A percentile compares a stretch with the other conserved stretches of the same genome.
Conservation (phyloP, 2,329 filamentous ascomycete genomes). For the Ascochyta rabiei region DNA sequence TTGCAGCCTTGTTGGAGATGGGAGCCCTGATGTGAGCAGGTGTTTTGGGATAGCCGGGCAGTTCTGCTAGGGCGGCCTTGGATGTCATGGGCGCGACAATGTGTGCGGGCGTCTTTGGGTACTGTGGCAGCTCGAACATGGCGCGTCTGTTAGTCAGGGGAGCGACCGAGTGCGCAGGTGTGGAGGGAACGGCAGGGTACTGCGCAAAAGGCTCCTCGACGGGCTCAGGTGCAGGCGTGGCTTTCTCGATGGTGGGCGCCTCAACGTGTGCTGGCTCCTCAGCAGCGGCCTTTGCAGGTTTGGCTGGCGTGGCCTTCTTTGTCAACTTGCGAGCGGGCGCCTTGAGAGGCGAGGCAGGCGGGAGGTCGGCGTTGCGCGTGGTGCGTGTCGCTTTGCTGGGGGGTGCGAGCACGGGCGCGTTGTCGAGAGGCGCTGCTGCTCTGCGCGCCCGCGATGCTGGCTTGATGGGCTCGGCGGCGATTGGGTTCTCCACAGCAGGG, state of each 20-base stretch:
- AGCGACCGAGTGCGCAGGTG: constrained; percentile 24
- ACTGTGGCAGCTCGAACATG: constrained; percentile 23
- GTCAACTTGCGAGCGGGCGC: constrained; percentile 34
- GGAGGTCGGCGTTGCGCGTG: constrained; percentile 22
- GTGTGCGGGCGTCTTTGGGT: constrained; percentile 33
- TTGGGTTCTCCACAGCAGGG: constrained; percentile 15
- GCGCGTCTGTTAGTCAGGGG: constrained; percentile 20
- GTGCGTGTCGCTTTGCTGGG: constrained; percentile 29
- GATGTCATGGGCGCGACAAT: constrained; percentile 25
- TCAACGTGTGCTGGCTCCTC: constrained; percentile 1
- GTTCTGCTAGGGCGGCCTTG: constrained; percentile 23
- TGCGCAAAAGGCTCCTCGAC: constrained; percentile 31
- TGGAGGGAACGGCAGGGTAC: constrained; percentile 27
- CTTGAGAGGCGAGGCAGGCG: constrained; percentile 34
- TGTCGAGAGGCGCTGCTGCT: constrained; percentile 15
- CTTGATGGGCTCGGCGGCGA: constrained; percentile 22
- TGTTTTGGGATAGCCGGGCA: constrained; percentile 33
- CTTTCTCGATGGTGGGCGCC: neutral
- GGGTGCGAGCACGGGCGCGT: constrained; percentile 15
- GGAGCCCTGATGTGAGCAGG: constrained; percentile 31
- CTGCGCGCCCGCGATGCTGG: constrained; percentile 30
- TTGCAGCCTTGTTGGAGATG: constrained; percentile 20
- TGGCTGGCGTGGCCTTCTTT: constrained; percentile 24
- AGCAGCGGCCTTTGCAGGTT: constrained; percentile 13
- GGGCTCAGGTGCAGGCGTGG: constrained; percentile 8